Conservation (phyloP, 2,329 filamentous ascomycete species). For the Paecilomyces dactylethromorphus region DNA sequence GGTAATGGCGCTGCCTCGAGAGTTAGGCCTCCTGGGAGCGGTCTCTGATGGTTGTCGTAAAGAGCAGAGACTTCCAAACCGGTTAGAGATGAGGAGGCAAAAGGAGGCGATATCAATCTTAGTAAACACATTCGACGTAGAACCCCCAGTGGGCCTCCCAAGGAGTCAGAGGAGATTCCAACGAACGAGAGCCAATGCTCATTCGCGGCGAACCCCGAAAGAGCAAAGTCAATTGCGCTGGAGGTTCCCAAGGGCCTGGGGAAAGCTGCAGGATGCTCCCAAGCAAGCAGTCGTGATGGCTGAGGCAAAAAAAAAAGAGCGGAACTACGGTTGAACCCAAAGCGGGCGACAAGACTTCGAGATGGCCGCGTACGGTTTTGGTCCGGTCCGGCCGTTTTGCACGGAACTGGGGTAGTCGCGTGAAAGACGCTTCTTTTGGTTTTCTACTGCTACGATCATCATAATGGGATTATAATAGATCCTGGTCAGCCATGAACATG, state of each 20-base stretch:
- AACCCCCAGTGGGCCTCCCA: neutral
- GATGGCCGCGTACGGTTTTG: neutral
- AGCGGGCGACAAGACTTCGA: neutral
- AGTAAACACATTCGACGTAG: neutral
- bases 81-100: neutral
- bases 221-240: neutral
- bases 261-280: neutral
- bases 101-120: neutral
- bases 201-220: neutral
- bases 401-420: neutral
- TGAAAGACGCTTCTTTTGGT: neutral
- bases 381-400: neutral
- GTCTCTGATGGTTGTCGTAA: neutral
- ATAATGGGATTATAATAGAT: too few relatives aligned
- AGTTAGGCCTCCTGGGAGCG: neutral
- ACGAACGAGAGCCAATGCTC: conserved; percentile 11
- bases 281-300: neutral
- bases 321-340: neutral
- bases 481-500: too few relatives aligned
- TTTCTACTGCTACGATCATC: neutral
- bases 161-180: neutral
- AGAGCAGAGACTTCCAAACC: neutral
- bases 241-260: neutral
- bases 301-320: neutral
- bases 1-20: neutral